Evolutionary conservation across 2,329 filamentous ascomycete genomes (phyloP).

Genomic region (Botrytis medusae): DNA sequence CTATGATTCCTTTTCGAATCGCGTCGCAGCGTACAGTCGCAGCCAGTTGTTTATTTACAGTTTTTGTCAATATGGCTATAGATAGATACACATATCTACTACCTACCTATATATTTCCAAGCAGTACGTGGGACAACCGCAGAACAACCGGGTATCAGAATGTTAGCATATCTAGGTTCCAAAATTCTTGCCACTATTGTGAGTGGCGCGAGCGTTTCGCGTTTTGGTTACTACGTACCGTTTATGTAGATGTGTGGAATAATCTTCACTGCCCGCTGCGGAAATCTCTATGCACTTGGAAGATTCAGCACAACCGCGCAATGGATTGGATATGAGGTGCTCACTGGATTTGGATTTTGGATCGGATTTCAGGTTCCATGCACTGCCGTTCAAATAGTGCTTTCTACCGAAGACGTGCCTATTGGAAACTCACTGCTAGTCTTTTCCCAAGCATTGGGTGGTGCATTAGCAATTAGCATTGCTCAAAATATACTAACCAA

Average conservation of each 20-base stretch:
- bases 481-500: background rate
- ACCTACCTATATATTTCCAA: slow-evolving; percentile 51
- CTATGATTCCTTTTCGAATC: slow-evolving; percentile 42
- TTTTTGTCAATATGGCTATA: slow-evolving; percentile 33
- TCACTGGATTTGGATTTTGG: slow-evolving; percentile 45
- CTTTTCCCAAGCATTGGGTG: background rate
- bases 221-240: slow-evolving; percentile 18
- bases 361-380: slow-evolving; percentile 48
- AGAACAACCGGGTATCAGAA: background rate
- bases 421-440: slow-evolving; percentile 38
- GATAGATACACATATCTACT: slow-evolving; percentile 41
- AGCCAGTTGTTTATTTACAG: slow-evolving; percentile 34
- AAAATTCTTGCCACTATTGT: background rate
- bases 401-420: slow-evolving; percentile 51
- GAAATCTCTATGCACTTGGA: slow-evolving; percentile 36
- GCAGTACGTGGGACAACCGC: slow-evolving; percentile 40
- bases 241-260: slow-evolving; percentile 37
- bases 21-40: slow-evolving; percentile 41
- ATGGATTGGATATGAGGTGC: slow-evolving; percentile 53
- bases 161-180: background rate
- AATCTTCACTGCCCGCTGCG: slow-evolving; percentile 18
- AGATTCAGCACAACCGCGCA: slow-evolving; percentile 45
- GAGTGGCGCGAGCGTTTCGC: background rate
- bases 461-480: slow-evolving; percentile 5
- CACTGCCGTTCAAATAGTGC: slow-evolving; percentile 48